A percentile compares a stretch with the other conserved stretches of the same genome.
Conservation (phyloP, 2,329 filamentous ascomycete genomes). For the Epichloe sibirici region DNA sequence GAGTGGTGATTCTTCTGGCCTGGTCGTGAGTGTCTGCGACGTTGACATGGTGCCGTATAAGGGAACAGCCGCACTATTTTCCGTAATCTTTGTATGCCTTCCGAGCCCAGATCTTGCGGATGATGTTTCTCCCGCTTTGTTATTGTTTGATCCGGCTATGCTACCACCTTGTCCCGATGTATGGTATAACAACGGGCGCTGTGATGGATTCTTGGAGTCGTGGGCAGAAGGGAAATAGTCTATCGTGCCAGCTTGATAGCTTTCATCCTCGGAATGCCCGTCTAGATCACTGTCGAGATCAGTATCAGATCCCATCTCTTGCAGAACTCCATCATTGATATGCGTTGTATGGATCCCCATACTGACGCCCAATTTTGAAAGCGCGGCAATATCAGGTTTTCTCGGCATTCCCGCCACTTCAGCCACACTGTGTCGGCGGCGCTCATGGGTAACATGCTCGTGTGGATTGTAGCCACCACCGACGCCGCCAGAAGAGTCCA, state of each 20-base stretch:
- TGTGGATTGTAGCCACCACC: slow-evolving; percentile 32
- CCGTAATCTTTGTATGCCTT: slow-evolving; percentile 6
- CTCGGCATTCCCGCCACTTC: slow-evolving; percentile 51
- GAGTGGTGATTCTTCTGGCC: slow-evolving; percentile 1
- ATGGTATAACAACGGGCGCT: slow-evolving; percentile 12
- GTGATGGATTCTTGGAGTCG: slow-evolving; percentile 7
- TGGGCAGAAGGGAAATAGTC: slow-evolving; percentile 19
- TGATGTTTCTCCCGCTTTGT: slow-evolving; percentile 5
- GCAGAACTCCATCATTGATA: slow-evolving; percentile 49
- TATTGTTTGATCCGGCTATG: background rate
- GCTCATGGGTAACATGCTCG: slow-evolving; percentile 15
- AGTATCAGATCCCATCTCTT: slow-evolving; percentile 21
- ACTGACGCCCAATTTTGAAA: slow-evolving; percentile 48
- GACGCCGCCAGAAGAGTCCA: slow-evolving; percentile 27
- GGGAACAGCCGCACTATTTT: slow-evolving; percentile 8
- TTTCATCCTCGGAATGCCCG: slow-evolving; percentile 18
- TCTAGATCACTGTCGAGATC: slow-evolving; percentile 21
- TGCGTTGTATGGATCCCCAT: slow-evolving; percentile 67
- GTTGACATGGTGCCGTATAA: slow-evolving; percentile 23
- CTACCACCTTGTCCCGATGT: background rate
- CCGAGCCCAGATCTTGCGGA: slow-evolving; percentile 9
- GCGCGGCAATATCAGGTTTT: slow-evolving; percentile 40
- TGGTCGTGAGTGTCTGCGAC: slow-evolving; percentile 9
- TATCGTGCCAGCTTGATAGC: slow-evolving; percentile 12
- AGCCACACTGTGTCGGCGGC: slow-evolving; percentile 36